These are phyloP conservation scores for Beauveria sp. DNA, from an alignment of 2,329 filamentous ascomycete species.

Conservation along the genomic window DNA sequence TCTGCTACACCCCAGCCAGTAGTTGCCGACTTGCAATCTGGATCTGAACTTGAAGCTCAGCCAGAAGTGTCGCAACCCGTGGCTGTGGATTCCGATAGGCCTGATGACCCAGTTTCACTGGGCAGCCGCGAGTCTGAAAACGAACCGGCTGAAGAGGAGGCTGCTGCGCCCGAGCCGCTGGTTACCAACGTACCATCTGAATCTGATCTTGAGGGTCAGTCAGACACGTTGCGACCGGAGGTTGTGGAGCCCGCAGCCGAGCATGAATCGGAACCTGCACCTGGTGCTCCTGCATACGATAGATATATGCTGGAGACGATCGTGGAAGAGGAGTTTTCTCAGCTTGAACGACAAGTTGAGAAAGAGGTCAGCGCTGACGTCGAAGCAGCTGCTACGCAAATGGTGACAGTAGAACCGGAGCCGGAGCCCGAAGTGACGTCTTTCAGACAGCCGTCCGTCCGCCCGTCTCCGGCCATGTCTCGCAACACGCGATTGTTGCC, in stretches of 20 bases:
- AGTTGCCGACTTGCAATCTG: neutral
- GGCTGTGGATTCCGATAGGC: neutral
- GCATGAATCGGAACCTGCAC: neutral
- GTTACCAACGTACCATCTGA: neutral
- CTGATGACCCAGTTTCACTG: neutral
- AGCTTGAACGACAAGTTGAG: neutral
- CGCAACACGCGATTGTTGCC: neutral
- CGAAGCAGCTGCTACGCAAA: neutral
- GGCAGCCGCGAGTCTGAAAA: conserved; percentile 3
- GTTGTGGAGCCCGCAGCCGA: neutral
- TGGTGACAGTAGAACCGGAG: neutral
- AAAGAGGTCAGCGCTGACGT: neutral
- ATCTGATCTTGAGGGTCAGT: neutral
- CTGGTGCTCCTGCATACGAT: neutral
- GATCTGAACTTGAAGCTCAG: neutral
- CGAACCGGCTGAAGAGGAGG: neutral
- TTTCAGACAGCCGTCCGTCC: conserved; percentile 13
- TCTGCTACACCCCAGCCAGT: neutral
- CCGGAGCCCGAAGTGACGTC: conserved; percentile 11
- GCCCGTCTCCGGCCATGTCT: conserved; percentile 14
- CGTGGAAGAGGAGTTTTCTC: neutral
- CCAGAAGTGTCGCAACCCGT: neutral
- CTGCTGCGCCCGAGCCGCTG: neutral
- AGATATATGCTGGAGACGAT: neutral
- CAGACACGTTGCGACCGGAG: neutral